phyloP scores from a whole-genome alignment of 208 protist species.

The Leishmania guyanensis region DNA sequence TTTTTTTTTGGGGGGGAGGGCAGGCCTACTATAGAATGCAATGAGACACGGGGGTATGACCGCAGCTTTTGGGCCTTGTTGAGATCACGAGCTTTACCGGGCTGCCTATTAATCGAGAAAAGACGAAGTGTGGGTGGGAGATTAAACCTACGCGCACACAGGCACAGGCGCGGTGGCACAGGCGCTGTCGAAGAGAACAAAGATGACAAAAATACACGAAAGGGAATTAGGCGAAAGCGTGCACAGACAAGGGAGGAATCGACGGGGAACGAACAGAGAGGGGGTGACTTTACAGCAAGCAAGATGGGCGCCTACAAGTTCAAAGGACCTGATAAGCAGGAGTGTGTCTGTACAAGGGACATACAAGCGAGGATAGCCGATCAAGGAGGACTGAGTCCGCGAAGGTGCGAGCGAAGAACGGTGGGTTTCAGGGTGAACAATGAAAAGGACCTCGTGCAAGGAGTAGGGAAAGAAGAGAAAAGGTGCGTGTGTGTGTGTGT shows the following conservation, averaged over 20 bases:
- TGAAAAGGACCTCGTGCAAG: neutral
- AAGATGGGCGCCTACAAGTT: neutral
- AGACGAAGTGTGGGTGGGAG: neutral
- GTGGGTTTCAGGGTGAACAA: neutral
- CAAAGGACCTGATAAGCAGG: neutral
- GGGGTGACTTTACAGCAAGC: neutral
- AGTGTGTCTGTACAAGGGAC: too few relatives aligned
- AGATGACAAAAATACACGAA: neutral
- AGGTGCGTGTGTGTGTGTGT: neutral
- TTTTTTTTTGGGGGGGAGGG: neutral
- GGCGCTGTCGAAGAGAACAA: neutral
- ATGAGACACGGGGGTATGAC: neutral
- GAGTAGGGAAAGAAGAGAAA: neutral
- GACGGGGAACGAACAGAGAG: neutral
- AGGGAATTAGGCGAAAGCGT: neutral
- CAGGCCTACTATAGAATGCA: neutral
- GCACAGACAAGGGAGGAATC: neutral
- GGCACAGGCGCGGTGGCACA: neutral
- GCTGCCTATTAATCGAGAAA: neutral
- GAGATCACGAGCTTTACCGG: neutral
- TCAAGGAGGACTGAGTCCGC: neutral
- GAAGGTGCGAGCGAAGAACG: neutral
- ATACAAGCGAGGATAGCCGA: neutral
- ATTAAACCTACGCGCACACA: neutral
- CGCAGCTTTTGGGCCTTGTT: too few relatives aligned